Percentiles rank a stretch among this genome's conserved stretches.
Evolutionary conservation across 345 rosid species (phyloP).

Genomic region (Excoecaria agallocha): DNA sequence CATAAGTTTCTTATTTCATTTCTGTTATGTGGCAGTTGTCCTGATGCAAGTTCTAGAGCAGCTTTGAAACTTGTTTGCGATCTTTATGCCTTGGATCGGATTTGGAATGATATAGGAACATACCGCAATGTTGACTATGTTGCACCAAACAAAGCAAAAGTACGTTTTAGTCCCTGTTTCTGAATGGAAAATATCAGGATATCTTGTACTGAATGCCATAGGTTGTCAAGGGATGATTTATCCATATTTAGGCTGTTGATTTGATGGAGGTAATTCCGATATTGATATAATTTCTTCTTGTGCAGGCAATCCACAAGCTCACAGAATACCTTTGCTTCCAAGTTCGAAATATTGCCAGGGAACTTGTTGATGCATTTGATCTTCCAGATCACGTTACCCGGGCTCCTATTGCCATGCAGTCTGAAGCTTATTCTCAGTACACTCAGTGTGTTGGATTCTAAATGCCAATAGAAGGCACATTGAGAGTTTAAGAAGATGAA

Average conservation of each 20-base stretch:
- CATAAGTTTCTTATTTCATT: constrained; percentile 18
- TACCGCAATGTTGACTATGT: constrained; percentile 89
- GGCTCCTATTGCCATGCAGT: constrained; percentile 95
- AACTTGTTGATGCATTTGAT: constrained; percentile 80
- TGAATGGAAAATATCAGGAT: background rate
- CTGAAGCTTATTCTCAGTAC: constrained; percentile 89
- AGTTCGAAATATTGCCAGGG: constrained; percentile 75
- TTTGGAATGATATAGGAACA: constrained; percentile 96
- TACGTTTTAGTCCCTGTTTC: constrained; percentile 23
- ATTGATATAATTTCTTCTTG: background rate
- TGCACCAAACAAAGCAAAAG: constrained; percentile 99
- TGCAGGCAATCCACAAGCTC: constrained; percentile 91
- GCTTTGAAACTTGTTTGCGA: constrained; percentile 88
- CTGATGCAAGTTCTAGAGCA: constrained; percentile 64
- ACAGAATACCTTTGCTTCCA: constrained; percentile 81
- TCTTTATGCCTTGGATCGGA: constrained; percentile 91
- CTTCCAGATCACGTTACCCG: constrained; percentile 76
- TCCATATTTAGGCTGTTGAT: no score
- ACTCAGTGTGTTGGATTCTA: constrained; percentile 79
- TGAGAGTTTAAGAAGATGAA: no score
- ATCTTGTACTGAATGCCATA: background rate
- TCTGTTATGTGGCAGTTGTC: constrained; percentile 47
- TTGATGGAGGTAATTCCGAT: no score
- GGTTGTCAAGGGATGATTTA: background rate
- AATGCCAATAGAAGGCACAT: constrained; percentile 2